Evolutionary conservation across 345 rosid species (phyloP).

Genomic region (Toxicodendron radicans): DNA sequence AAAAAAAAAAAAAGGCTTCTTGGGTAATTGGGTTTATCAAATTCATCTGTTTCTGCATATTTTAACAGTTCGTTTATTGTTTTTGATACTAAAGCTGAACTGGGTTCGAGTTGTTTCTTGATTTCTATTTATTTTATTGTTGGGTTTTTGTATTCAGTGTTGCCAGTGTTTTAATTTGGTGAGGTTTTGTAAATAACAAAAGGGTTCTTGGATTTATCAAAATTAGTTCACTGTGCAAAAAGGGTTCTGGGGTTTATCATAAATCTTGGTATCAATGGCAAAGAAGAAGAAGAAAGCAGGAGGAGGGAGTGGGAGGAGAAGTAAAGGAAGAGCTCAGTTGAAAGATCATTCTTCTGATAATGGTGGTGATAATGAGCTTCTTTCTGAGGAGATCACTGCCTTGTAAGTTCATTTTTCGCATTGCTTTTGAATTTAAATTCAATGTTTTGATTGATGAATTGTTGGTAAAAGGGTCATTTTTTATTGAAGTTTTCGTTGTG

Average conservation of each 20-base stretch:
- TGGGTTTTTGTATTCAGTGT: too few species aligned
- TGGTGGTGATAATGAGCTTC: conserved; percentile 72
- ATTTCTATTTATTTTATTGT: too few species aligned
- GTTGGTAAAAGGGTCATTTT: neutral
- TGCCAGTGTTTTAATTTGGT: neutral
- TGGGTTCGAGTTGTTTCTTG: too few species aligned
- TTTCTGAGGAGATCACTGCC: conserved; percentile 91
- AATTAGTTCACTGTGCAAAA: too few species aligned
- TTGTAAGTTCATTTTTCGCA: conserved; percentile 48
- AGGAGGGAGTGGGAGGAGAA: conserved; percentile 59
- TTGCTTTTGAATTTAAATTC: neutral
- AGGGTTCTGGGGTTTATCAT: too few species aligned
- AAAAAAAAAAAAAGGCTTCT: too few species aligned
- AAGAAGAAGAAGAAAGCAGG: conserved; percentile 75
- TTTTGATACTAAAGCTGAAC: too few species aligned
- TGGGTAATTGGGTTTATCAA: too few species aligned
- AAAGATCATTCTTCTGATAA: conserved; percentile 58
- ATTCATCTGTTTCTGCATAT: too few species aligned
- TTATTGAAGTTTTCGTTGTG: too few species aligned
- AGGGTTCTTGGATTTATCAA: neutral
- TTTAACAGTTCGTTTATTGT: too few species aligned
- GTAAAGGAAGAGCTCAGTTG: conserved; percentile 61
- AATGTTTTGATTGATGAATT: neutral
- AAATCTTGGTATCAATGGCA: conserved; percentile 44
- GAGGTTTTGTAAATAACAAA: too few species aligned